Percentiles rank a stretch among this genome's conserved stretches.
These are phyloP conservation scores for Elsinoe arachidis DNA, from an alignment of 2,329 filamentous ascomycete species.

Conservation along the genomic window DNA sequence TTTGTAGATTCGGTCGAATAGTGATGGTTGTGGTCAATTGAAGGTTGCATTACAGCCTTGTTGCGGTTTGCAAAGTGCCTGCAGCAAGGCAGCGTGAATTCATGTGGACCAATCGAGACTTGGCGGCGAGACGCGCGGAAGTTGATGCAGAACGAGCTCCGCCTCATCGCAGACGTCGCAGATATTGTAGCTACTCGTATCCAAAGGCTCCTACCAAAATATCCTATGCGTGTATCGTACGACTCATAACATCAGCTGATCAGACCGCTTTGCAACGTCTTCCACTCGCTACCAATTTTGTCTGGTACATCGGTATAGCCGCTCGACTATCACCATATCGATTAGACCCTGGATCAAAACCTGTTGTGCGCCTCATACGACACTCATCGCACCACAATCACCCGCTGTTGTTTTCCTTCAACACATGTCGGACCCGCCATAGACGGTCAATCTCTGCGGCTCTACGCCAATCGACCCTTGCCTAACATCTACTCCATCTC, in stretches of 20 bases:
- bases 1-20: not conserved
- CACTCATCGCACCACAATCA: not conserved
- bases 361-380: not conserved
- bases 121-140: not conserved
- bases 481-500: not conserved
- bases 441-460: not conserved
- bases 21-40: too few relatives aligned
- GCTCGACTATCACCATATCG: not conserved
- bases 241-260: not conserved
- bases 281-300: not conserved
- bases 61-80: not conserved
- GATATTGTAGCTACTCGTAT: not conserved
- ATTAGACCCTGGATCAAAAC: not conserved
- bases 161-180: not conserved
- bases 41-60: not conserved
- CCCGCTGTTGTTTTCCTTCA: not conserved
- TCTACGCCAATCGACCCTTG: not conserved
- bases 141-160: not conserved
- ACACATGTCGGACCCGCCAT: slow-evolving; percentile 3
- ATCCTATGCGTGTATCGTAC: not conserved
- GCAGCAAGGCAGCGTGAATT: not conserved
- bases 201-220: not conserved
- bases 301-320: not conserved
- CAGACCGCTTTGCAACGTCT: not conserved
- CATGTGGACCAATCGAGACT: not conserved